Percentiles rank a stretch among this genome's conserved stretches.
phyloP scores from a whole-genome alignment of 495 filamentous ascomycete genomes.

The Pseudomonodictys pantanalensis region DNA sequence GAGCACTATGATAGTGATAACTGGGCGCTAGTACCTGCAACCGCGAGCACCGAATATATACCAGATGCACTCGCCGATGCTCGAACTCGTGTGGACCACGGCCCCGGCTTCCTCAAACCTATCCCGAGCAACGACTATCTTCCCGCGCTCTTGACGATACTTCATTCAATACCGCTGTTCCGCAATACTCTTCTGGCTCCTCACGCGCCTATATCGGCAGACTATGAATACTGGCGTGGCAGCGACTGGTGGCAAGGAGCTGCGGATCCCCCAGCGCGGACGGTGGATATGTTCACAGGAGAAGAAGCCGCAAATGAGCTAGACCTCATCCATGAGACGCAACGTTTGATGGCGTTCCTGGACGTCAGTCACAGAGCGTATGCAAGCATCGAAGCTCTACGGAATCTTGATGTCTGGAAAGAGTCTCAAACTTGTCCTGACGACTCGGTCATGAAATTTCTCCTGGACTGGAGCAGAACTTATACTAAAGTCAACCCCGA shows the following conservation, averaged over 20 bases:
- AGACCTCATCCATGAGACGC: slow-evolving; percentile 56
- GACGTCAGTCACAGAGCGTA: slow-evolving; percentile 77
- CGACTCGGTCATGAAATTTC: slow-evolving; percentile 21
- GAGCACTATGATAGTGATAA: slow-evolving; percentile 64
- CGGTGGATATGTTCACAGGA: slow-evolving; percentile 50
- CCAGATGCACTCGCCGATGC: slow-evolving; percentile 59
- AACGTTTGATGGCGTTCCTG: slow-evolving; percentile 84
- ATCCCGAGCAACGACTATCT: slow-evolving; percentile 58
- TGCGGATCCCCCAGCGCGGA: slow-evolving; percentile 56
- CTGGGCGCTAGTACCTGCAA: slow-evolving; percentile 71
- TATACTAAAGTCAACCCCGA: slow-evolving; percentile 2
- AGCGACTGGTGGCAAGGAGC: slow-evolving; percentile 85
- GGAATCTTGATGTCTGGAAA: slow-evolving; percentile 38
- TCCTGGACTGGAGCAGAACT: slow-evolving; percentile 19
- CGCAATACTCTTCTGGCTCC: slow-evolving; percentile 68
- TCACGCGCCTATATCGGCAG: slow-evolving; percentile 47
- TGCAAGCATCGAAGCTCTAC: slow-evolving; percentile 57
- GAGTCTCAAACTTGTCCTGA: slow-evolving; percentile 10
- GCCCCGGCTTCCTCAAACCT: slow-evolving; percentile 72
- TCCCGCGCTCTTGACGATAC: slow-evolving; percentile 69
- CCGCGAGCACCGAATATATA: slow-evolving; percentile 49
- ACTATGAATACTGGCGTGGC: slow-evolving; percentile 64
- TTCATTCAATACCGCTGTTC: slow-evolving; percentile 79
- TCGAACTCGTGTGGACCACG: slow-evolving; percentile 56
- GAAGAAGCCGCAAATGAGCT: slow-evolving; percentile 46